Percentiles rank a stretch among this genome's conserved stretches.
Evolutionary conservation across 2,329 filamentous ascomycete genomes (phyloP).

Genomic region (Botrytis fragariae): DNA sequence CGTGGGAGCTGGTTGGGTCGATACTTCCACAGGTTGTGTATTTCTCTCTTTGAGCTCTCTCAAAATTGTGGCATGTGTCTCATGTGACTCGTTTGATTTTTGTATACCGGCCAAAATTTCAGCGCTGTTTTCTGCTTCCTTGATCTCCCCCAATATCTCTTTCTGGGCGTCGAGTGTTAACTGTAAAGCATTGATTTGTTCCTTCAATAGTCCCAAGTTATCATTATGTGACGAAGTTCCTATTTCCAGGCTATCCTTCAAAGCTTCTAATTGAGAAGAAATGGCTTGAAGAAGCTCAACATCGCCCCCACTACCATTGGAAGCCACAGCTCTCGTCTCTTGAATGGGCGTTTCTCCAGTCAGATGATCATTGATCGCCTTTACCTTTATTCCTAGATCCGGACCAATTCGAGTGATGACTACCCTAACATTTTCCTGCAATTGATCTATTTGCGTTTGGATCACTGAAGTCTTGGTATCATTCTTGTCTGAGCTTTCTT

Average conservation of each 20-base stretch:
- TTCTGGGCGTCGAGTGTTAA: constrained; percentile 29
- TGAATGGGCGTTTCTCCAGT: neutral
- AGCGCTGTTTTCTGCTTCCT: constrained; percentile 19
- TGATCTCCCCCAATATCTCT: constrained; percentile 28
- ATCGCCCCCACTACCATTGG: constrained; percentile 8
- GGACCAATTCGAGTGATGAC: constrained; percentile 31
- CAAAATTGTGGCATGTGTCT: constrained; percentile 28
- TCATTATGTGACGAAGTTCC: constrained; percentile 24
- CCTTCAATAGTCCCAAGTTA: constrained; percentile 24
- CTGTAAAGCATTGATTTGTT: constrained; percentile 29
- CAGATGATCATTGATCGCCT: constrained; percentile 28
- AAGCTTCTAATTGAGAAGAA: constrained; percentile 26
- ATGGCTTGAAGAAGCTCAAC: constrained; percentile 29
- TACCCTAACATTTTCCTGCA: constrained; percentile 33
- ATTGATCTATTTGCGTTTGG: constrained; percentile 37
- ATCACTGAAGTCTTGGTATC: constrained; percentile 31
- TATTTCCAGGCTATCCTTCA: constrained; percentile 29
- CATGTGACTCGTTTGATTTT: constrained; percentile 33
- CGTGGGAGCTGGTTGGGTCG: neutral
- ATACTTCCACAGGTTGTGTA: neutral
- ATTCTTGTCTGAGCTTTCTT: constrained; percentile 29
- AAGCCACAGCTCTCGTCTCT: constrained; percentile 17
- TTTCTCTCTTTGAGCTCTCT: constrained; percentile 23
- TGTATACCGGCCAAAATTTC: constrained; percentile 34
- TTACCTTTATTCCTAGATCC: constrained; percentile 31